These are phyloP conservation scores for Nicotiana otophora DNA, from an alignment of 257 asterid genomes.

Conservation along the genomic window DNA sequence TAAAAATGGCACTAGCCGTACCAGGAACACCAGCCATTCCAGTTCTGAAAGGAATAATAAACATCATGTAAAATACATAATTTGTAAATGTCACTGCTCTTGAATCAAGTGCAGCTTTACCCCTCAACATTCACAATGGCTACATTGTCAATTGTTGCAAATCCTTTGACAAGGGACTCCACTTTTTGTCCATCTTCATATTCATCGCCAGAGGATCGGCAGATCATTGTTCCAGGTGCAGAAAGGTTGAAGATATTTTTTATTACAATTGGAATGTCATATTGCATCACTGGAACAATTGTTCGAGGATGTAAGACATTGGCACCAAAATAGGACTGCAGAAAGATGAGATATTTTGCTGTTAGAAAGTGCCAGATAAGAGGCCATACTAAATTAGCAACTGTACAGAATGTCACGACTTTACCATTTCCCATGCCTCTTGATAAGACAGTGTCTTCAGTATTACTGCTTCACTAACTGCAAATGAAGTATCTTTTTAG, in stretches of 20 bases:
- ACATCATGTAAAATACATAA: neutral
- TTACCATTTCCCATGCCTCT: constrained; percentile 99
- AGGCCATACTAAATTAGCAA: constrained; percentile 14
- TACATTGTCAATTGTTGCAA: constrained; percentile 95
- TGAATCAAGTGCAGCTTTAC: constrained; percentile 35
- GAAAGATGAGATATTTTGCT: constrained; percentile 8
- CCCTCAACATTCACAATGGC: constrained; percentile 99
- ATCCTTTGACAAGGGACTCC: constrained; percentile 86
- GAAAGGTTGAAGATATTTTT: constrained; percentile 92
- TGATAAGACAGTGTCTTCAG: constrained; percentile 83
- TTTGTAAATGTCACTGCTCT: neutral
- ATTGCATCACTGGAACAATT: constrained; percentile 94
- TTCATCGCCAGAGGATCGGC: constrained; percentile 45
- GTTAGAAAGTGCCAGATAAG: constrained; percentile 19
- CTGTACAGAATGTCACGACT: constrained; percentile 14
- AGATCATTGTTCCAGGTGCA: constrained; percentile 88
- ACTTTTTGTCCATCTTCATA: constrained; percentile 40
- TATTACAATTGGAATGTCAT: constrained; percentile 94
- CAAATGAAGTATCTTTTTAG: neutral
- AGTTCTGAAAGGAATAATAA: constrained; percentile 53
- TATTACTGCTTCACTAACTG: constrained; percentile 98
- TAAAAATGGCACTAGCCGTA: constrained; percentile 85
- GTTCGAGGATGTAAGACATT: constrained; percentile 98
- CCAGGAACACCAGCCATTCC: constrained; percentile 99
- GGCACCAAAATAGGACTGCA: constrained; percentile 98